Evolutionary conservation across 495 filamentous ascomycete genomes (phyloP).

Genomic region (Tuber aestivum): DNA sequence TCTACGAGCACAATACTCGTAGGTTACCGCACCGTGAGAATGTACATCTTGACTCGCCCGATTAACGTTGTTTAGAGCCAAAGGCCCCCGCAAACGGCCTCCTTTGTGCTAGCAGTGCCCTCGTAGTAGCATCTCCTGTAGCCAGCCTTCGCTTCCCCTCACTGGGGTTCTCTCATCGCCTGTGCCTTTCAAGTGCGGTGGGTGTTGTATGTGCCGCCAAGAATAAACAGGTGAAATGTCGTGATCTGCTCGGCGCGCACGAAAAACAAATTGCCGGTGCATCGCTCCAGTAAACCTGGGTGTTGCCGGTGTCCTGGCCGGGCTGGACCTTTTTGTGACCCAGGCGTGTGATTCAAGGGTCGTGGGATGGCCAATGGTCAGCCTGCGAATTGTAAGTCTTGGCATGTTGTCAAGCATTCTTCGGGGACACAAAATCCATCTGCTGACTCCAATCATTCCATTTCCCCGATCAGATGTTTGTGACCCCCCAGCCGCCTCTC

Average conservation of each 20-base stretch:
- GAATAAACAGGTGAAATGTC: not conserved
- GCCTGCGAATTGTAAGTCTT: not conserved
- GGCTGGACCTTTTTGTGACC: not conserved
- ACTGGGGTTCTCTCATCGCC: not conserved
- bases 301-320: not conserved
- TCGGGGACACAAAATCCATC: not conserved
- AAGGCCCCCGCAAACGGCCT: not conserved
- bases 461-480: not conserved
- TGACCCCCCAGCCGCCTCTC: not conserved
- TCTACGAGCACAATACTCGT: not conserved
- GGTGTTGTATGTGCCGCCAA: not conserved
- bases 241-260: not conserved
- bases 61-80: constrained; percentile 6
- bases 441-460: not conserved
- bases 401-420: not conserved
- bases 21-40: not conserved
- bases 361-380: not conserved
- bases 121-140: not conserved
- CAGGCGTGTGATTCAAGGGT: not conserved
- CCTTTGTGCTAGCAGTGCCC: not conserved
- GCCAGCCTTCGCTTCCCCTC: not conserved
- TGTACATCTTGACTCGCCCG: not conserved
- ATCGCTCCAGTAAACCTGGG: not conserved
- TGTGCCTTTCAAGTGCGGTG: not conserved
- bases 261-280: not conserved